Conservation (phyloP, 371 early-diverging fungal species). For the Circinella minor region DNA sequence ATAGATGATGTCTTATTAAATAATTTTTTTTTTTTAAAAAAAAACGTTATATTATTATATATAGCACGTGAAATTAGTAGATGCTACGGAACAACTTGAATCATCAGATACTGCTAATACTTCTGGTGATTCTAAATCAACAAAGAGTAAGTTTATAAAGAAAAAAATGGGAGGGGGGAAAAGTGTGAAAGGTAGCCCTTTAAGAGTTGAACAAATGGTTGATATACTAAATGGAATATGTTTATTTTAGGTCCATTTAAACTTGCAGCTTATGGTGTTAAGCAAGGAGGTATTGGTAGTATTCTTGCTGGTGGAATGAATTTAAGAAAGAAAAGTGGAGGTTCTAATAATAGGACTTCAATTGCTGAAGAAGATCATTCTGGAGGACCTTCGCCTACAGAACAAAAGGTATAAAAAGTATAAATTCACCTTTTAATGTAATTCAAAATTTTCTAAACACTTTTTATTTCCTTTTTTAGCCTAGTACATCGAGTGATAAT, state of each 20-base stretch:
- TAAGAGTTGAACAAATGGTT: neutral
- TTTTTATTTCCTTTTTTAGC: neutral
- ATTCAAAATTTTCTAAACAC: neutral
- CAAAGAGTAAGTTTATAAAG: neutral
- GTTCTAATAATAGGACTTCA: neutral
- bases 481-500: neutral
- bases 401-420: neutral
- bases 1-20: neutral
- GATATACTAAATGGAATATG: neutral
- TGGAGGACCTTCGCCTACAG: neutral
- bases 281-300: constrained; percentile 81
- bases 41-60: neutral
- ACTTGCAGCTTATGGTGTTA: constrained; percentile 79
- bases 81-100: constrained; percentile 18
- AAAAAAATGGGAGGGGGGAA: too few species aligned
- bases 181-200: neutral
- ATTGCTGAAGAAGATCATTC: constrained; percentile 11
- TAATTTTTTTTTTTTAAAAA: neutral
- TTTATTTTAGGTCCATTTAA: constrained; percentile 33
- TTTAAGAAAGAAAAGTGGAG: constrained; percentile 32
- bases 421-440: neutral
- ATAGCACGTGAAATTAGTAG: constrained; percentile 54
- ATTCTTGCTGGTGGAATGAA: constrained; percentile 70
- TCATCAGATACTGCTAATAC: neutral
- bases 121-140: neutral